phyloP scores from a whole-genome alignment of 2,329 filamentous ascomycete genomes.

The Fusarium papillatum region DNA sequence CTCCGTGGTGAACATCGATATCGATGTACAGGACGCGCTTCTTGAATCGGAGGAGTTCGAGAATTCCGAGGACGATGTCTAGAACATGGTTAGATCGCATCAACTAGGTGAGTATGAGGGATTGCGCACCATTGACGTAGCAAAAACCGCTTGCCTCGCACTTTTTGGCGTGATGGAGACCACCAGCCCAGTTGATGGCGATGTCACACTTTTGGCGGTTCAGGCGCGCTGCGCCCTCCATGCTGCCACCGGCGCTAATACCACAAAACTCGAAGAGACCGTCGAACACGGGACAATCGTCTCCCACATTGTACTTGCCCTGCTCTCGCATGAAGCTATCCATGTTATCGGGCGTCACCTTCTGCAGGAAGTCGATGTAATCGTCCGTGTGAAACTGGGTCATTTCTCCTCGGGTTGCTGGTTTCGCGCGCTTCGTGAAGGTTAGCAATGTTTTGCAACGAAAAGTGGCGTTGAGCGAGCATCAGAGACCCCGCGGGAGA shows the following conservation, averaged over 20 bases:
- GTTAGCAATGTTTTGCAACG: slow-evolving; percentile 46
- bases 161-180: slow-evolving; percentile 97
- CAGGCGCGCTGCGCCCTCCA: slow-evolving; percentile 92
- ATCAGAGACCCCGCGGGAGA: slow-evolving; percentile 30
- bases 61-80: slow-evolving; percentile 97
- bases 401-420: slow-evolving; percentile 90
- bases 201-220: slow-evolving; percentile 95
- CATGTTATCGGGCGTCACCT: slow-evolving; percentile 99
- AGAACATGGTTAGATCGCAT: slow-evolving; percentile 35
- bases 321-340: slow-evolving; percentile 93
- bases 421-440: slow-evolving; percentile 78
- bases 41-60: slow-evolving; percentile 91
- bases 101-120: not conserved
- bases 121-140: slow-evolving; percentile 88
- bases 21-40: slow-evolving; percentile 98
- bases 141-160: slow-evolving; percentile 97
- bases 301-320: slow-evolving; percentile 92
- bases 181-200: slow-evolving; percentile 98
- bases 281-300: slow-evolving; percentile 98
- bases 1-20: slow-evolving; percentile 94
- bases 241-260: slow-evolving; percentile 92
- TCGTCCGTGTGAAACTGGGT: slow-evolving; percentile 95
- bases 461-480: not conserved
- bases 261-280: slow-evolving; percentile 98
- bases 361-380: slow-evolving; percentile 95